These are phyloP conservation scores for Hypoxylon sp. DNA, from an alignment of 2,329 filamentous ascomycete species.

Conservation along the genomic window DNA sequence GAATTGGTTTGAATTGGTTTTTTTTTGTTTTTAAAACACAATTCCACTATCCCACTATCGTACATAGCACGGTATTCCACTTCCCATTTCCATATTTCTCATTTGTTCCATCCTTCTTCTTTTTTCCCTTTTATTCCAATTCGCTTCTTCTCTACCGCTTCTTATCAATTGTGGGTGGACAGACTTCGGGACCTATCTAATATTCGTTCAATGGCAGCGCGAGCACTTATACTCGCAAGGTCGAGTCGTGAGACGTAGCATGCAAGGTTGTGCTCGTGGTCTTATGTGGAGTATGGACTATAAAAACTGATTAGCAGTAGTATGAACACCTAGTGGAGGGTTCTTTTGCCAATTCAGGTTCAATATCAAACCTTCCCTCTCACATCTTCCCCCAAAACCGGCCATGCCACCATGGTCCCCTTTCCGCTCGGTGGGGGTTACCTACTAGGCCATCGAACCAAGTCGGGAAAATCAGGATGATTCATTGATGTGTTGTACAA, in stretches of 20 bases:
- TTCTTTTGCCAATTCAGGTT: slow-evolving; percentile 33
- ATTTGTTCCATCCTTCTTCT: slow-evolving; percentile 9
- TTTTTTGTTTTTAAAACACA: slow-evolving; percentile 6
- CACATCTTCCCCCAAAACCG: slow-evolving; percentile 17
- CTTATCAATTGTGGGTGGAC: slow-evolving; percentile 34
- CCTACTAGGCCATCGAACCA: slow-evolving; percentile 37
- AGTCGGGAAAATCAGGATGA: slow-evolving; percentile 47
- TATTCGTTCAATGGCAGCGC: slow-evolving; percentile 39
- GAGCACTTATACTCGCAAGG: slow-evolving; percentile 24
- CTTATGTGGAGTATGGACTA: slow-evolving; percentile 28
- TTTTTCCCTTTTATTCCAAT: slow-evolving; percentile 23
- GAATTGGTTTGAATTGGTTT: slow-evolving; percentile 11
- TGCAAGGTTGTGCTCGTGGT: slow-evolving; percentile 31
- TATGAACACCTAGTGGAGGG: slow-evolving; percentile 20
- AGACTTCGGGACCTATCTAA: slow-evolving; percentile 19
- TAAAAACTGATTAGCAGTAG: slow-evolving; percentile 16
- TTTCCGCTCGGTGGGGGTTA: slow-evolving; percentile 39
- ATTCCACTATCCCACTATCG: not conserved
- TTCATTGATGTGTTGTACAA: slow-evolving; percentile 51
- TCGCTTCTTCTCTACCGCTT: slow-evolving; percentile 12
- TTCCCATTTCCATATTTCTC: not conserved
- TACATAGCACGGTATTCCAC: not conserved
- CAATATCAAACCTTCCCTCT: slow-evolving; percentile 22
- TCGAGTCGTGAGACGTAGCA: slow-evolving; percentile 36
- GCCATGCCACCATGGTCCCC: slow-evolving; percentile 31